Evolutionary conservation across 306 rosid genomes (phyloP), one percentile per base, ranked within the genome.

Genomic region (Corylus americana): DNA sequence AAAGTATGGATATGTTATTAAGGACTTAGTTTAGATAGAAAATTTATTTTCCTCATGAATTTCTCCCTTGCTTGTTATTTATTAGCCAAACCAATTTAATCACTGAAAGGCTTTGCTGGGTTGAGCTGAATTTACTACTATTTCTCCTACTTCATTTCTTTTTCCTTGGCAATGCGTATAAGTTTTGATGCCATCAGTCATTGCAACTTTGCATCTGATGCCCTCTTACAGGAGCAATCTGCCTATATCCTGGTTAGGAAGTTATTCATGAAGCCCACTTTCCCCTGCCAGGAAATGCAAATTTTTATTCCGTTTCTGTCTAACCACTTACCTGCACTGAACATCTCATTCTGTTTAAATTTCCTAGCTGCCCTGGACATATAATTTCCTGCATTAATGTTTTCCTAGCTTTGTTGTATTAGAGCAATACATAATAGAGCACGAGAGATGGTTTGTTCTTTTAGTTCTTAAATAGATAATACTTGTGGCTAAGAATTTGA

Each of bases 401-500:
- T 31, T 17, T 49, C 11, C 51, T 17, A 10, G 39, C 55, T 1
- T 3, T 57, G 17, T 42, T 69, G 13, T 66, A 39, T 74, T 66
- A 10, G 50, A 31, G 55, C 82, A 61, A 48, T 51, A 2, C 48
- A 50, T 12, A 58, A 49, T 45, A 48, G 71, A 14, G 62, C 74
- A 13, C 3, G 64, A 13, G 64, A 72, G 45, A 76, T 39, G 31
- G 68, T 10, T 51, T 13, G 27, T 59, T 73, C 70, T 13, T 9
- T 13, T 42, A 63, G 10, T 47, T 59, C 79, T 42, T 78, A 29
- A 55, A 12, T 71, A 62, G 74, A 70, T 74, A 57, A 54, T 79
- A 49, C 68, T 67, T 74, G 79, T 53, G 76, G 78, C 74, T 72
- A 48, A 57, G 35, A 78, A 45, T 73, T 76, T 79, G 67, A 69